Base-by-base conservation (phyloP, 164 flowering plant species). In the Protea cynaroides region DNA sequence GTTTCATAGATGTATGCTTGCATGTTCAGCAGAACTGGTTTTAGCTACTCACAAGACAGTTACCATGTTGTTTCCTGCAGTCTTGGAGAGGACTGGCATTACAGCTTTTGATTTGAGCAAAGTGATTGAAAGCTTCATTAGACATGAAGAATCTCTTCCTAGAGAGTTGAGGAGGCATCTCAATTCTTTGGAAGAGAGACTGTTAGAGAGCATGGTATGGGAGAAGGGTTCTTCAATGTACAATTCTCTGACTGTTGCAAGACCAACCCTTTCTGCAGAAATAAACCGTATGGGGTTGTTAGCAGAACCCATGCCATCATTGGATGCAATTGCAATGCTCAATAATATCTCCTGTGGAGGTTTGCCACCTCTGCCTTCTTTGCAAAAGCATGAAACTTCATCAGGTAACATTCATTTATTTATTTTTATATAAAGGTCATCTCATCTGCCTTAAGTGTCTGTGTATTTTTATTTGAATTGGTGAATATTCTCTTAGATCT, bases 61-160 rank as follows among this genome's bases (percentile, higher is more conserved):
- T 25, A 87, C 96, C 4, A 90, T 90, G 97, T 74, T 92, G 79
- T 95, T 95, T 74, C 98, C 99, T 66, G 90, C 90, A 8, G 99
- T 92, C 25, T 69, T 95, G 71, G 97, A 90, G 78, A 82, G 94
- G 77, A 92, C 98, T 65, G 96, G 98, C 24, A 88, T 95, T 52
- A 95, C 99, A 49, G 88, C 99, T 58, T 95, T 95, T 88, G 99
- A 95, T 82, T 89, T 95, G 66, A 92, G 99, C 83, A 95, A 95
- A 83, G 99, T 92, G 73, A 95, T 95, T 46, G 99, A 95, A 75
- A 92, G 96, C 73, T 95, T 95, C 75, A 86, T 95, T 56, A 81
- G 99, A 65, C 97, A 95, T 66, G 99, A 95, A 72, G 98, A 87
- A 61, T 82, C 88, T 51, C 92, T 95, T 59, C 99, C 99, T 0